These are phyloP conservation scores for Fusarium tuaranense DNA, from an alignment of 2,329 filamentous ascomycete species.

Conservation along the genomic window DNA sequence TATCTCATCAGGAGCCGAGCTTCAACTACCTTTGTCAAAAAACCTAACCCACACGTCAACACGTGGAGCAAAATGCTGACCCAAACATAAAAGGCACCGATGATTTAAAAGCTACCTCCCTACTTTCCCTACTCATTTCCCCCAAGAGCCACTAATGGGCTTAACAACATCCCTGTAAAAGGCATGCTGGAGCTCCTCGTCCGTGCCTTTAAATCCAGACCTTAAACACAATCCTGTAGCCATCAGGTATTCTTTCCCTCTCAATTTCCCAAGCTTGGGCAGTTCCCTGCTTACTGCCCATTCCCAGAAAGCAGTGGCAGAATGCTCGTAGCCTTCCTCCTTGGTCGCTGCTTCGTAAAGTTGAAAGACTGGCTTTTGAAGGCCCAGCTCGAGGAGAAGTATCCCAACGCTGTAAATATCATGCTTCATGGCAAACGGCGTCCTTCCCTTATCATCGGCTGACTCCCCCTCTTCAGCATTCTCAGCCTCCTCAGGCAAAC, in stretches of 20 bases:
- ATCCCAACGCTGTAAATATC: background rate
- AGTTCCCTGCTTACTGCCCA: background rate
- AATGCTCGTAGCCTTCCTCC: background rate
- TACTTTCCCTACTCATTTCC: too few relatives aligned
- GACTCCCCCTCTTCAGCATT: background rate
- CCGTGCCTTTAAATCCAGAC: background rate
- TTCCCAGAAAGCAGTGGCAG: background rate
- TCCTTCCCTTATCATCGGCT: background rate
- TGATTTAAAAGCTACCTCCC: too few relatives aligned
- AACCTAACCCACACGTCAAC: too few relatives aligned
- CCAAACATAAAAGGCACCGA: too few relatives aligned
- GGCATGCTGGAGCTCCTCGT: background rate
- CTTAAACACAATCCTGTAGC: background rate
- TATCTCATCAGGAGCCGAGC: too few relatives aligned
- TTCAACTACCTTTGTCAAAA: too few relatives aligned
- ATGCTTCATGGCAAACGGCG: background rate
- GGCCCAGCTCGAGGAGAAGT: background rate
- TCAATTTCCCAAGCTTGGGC: background rate
- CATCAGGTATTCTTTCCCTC: background rate
- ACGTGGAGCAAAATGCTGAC: too few relatives aligned
- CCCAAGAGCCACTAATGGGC: background rate
- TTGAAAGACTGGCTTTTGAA: background rate
- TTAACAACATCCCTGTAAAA: background rate
- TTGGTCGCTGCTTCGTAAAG: background rate
- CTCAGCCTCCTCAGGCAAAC: background rate